Evolutionary conservation across 441 rosid species (phyloP).

Genomic region (Eruca vesicaria): DNA sequence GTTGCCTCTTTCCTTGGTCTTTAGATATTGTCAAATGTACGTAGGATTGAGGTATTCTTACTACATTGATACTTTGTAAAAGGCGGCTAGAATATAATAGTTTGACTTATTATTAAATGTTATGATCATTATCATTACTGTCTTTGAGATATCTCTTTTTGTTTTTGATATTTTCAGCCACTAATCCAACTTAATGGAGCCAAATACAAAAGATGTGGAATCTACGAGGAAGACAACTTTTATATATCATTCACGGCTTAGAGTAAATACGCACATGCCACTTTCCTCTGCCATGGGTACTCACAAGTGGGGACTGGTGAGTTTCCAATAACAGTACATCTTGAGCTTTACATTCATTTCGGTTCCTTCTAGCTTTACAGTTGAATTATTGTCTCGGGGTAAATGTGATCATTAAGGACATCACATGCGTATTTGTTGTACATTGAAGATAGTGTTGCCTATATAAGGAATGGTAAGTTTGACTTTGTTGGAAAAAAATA

Average conservation of each 20-base stretch:
- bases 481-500: not conserved
- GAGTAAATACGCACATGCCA: conserved; percentile 50
- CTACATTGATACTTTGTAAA: too few relatives aligned
- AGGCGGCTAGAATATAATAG: not conserved
- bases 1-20: not conserved
- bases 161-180: too few relatives aligned
- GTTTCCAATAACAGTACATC: conserved; percentile 13
- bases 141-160: not conserved
- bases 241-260: conserved; percentile 52
- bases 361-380: not conserved
- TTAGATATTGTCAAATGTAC: not conserved
- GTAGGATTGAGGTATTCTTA: not conserved
- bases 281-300: conserved; percentile 28
- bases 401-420: too few relatives aligned
- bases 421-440: too few relatives aligned
- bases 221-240: conserved; percentile 64
- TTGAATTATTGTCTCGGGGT: not conserved
- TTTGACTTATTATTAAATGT: not conserved
- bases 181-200: conserved; percentile 46
- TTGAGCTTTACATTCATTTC: not conserved
- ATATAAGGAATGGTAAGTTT: too few relatives aligned
- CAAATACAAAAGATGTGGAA: conserved; percentile 93
- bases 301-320: too few relatives aligned
- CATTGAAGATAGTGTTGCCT: too few relatives aligned
- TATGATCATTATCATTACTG: not conserved